These are phyloP conservation scores for Microbotryum intermedium DNA, from an alignment of 1,284 basidiomycete species.

Conservation along the genomic window DNA sequence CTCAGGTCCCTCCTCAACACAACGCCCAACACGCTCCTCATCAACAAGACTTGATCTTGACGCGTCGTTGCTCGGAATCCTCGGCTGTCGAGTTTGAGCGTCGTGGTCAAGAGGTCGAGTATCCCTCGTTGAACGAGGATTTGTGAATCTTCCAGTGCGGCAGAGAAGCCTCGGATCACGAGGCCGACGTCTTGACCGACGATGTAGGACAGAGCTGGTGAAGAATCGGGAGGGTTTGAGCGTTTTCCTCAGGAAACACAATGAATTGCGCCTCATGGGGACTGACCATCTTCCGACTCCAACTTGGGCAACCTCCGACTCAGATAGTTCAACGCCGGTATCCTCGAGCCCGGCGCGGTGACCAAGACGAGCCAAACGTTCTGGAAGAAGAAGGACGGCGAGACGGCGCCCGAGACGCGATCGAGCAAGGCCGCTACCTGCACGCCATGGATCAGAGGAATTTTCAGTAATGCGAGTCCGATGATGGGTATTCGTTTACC, in stretches of 20 bases:
- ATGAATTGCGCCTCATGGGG: not conserved
- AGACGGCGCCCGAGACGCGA: conserved; percentile 68
- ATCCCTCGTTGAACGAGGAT: conserved; percentile 72
- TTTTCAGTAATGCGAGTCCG: not conserved
- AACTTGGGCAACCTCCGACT: conserved; percentile 59
- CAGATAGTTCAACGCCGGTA: conserved; percentile 80
- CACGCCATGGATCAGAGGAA: too few species aligned
- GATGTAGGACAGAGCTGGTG: conserved; percentile 58
- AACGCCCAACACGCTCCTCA: conserved; percentile 44
- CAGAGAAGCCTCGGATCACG: conserved; percentile 82
- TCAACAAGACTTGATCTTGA: conserved; percentile 32
- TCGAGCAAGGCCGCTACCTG: conserved; percentile 78
- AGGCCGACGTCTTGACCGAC: conserved; percentile 81
- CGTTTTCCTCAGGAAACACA: not conserved
- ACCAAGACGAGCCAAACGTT: conserved; percentile 90
- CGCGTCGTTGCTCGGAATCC: conserved; percentile 44
- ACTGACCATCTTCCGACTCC: conserved; percentile 58
- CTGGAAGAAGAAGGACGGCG: conserved; percentile 83
- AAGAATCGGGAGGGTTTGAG: not conserved
- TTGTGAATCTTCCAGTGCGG: conserved; percentile 81
- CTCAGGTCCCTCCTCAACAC: conserved; percentile 87
- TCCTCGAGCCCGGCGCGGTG: conserved; percentile 75
- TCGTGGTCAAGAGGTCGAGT: conserved; percentile 69
- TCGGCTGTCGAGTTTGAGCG: conserved; percentile 61
- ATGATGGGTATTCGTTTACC: too few species aligned